Evolutionary conservation across 1,284 basidiomycete genomes (phyloP), one percentile per base, ranked within the genome.

Genomic region (Ganoderma leucocontextum): DNA sequence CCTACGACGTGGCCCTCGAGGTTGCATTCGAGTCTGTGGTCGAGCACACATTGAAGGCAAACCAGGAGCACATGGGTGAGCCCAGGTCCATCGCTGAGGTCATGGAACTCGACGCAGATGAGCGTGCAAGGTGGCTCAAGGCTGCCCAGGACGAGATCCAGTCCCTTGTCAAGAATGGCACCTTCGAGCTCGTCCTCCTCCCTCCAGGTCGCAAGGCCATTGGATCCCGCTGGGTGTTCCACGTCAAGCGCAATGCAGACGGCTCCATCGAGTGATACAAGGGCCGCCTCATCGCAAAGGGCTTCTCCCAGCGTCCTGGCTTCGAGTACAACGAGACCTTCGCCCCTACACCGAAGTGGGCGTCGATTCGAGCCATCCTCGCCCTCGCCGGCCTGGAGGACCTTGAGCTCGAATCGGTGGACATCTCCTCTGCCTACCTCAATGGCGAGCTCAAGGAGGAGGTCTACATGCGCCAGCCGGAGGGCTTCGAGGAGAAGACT

Each of bases 251-350:
- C 22, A 76, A 81, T 64, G 69, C 76, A 17, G 73, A 80, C 60
- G 81, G 66, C 64, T 59, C 64, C 10, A 62, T 81, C 17, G 66
- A 68, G 44, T 75, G 78, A 39, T 78, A 78, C 76, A 85, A 85
- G 72, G 82, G 80, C 0, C 65, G 82, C 0, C 74, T 84, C 2
- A 81, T 82, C 6, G 83, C 82, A 0, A 80, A 82, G 57, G 85
- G 84, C 2, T 87, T 81, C 72, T 73, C 73, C 0, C 85, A 87
- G 69, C 62, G 71, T 5, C 77, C 78, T 57, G 82, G 85, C 2
- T 67, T 82, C 35, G 81, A 87, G 72, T 86, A 79, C 70, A 72
- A 75, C 17, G 74, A 85, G 63, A 81, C 79, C 6, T 84, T 82
- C 68, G 75, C 83, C 1, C 82, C 82, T 15, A 80, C 79, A 0